A percentile compares a stretch with the other conserved stretches of the same genome.
Conservation (phyloP, 257 asterid genomes). For the Plantago major region DNA sequence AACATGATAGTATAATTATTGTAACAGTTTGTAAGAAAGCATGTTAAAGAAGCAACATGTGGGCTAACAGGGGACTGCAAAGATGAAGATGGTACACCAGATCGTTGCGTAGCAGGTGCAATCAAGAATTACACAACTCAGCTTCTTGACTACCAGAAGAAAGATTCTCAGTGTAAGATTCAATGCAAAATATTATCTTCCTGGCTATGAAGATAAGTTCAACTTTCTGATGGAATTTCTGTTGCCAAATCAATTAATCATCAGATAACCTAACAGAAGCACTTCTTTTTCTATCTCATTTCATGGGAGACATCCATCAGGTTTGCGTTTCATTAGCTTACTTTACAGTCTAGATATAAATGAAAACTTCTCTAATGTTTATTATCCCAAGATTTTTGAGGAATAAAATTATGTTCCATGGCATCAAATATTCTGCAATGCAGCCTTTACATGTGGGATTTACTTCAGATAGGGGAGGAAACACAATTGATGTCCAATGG, state of each 20-base stretch:
- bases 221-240: not conserved
- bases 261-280: conserved; percentile 85
- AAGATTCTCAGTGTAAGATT: conserved; percentile 37
- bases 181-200: not conserved
- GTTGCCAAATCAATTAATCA: not conserved
- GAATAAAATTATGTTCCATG: not conserved
- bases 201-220: not conserved
- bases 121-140: conserved; percentile 85
- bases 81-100: conserved; percentile 58
- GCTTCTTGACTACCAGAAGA: conserved; percentile 41
- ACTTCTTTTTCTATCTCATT: conserved; percentile 77
- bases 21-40: too few species aligned
- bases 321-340: conserved; percentile 19
- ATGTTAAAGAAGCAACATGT: too few species aligned
- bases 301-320: conserved; percentile 90
- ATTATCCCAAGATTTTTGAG: not conserved
- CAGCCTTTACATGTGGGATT: conserved; percentile 89
- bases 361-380: not conserved
- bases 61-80: conserved; percentile 71
- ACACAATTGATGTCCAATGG: conserved; percentile 74
- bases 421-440: conserved; percentile 2
- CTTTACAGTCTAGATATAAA: not conserved
- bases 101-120: conserved; percentile 90
- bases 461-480: conserved; percentile 60
- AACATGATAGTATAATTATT: too few species aligned